Evolutionary conservation across 495 filamentous ascomycete species (phyloP).

Genomic region (Tuber microsphaerosporum): DNA sequence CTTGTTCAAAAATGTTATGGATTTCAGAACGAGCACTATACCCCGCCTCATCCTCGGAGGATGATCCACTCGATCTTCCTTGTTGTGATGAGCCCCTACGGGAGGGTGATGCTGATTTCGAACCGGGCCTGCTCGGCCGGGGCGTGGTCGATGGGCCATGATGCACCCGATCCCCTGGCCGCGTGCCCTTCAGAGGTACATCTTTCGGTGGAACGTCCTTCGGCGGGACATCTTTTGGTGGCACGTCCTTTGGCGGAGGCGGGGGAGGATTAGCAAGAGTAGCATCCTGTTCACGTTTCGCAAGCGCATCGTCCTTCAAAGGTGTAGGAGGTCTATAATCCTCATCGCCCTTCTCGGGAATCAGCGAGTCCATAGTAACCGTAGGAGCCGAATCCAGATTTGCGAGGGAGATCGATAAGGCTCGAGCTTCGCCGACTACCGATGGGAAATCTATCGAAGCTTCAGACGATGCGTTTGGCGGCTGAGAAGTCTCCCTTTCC

Average conservation of each 20-base stretch:
- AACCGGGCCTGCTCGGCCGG: constrained; percentile 33
- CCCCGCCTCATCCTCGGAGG: constrained; percentile 54
- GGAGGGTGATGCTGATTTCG: constrained; percentile 17
- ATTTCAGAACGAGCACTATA: constrained; percentile 77
- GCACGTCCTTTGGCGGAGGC: constrained; percentile 6
- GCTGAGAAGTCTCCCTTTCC: background rate
- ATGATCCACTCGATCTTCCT: constrained; percentile 19
- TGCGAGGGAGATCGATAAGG: constrained; percentile 11
- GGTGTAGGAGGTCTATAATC: constrained; percentile 29
- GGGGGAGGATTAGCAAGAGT: constrained; percentile 12
- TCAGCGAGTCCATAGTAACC: constrained; percentile 5
- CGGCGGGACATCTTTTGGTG: constrained; percentile 23
- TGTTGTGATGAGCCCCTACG: constrained; percentile 18
- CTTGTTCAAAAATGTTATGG: constrained; percentile 86
- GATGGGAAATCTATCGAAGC: background rate
- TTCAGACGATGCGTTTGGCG: background rate
- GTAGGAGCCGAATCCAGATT: constrained; percentile 18
- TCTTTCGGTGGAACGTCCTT: constrained; percentile 18
- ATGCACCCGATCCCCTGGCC: constrained; percentile 46
- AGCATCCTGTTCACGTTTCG: constrained; percentile 7
- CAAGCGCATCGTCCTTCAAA: constrained; percentile 27
- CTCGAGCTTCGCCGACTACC: constrained; percentile 6
- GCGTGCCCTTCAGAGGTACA: constrained; percentile 32
- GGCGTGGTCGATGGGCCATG: constrained; percentile 61
- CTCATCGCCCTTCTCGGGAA: constrained; percentile 16